phyloP scores from a whole-genome alignment of 2,329 filamentous ascomycete genomes.

The Neonectria hederae region DNA sequence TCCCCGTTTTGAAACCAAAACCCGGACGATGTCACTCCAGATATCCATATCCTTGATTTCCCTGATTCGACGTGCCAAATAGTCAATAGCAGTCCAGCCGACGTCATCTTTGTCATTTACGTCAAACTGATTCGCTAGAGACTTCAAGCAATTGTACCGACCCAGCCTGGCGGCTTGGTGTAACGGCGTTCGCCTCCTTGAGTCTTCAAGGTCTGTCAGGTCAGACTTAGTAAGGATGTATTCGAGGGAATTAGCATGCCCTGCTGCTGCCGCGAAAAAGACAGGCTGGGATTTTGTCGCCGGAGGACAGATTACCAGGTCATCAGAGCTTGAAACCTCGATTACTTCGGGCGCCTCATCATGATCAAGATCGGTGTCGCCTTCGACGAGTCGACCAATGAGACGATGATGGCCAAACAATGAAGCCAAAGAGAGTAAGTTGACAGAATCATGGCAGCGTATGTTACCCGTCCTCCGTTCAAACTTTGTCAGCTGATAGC shows the following conservation, averaged over 20 bases:
- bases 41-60: background rate
- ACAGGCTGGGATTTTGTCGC: background rate
- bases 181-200: background rate
- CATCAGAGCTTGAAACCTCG: background rate
- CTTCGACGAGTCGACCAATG: background rate
- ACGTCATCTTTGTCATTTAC: background rate
- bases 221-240: background rate
- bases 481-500: background rate
- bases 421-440: background rate
- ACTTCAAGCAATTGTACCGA: background rate
- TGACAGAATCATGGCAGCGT: background rate
- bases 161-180: background rate
- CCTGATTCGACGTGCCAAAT: background rate
- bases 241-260: background rate
- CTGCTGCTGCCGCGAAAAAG: background rate
- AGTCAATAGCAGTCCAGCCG: constrained; percentile 1
- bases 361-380: background rate
- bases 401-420: background rate
- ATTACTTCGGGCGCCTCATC: background rate
- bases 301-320: background rate
- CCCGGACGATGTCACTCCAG: background rate
- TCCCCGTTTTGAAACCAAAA: background rate
- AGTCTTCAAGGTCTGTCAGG: background rate
- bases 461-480: background rate
- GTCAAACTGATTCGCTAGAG: background rate